phyloP scores from a whole-genome alignment of 208 protist species.

The Trypanosoma congolense region DNA sequence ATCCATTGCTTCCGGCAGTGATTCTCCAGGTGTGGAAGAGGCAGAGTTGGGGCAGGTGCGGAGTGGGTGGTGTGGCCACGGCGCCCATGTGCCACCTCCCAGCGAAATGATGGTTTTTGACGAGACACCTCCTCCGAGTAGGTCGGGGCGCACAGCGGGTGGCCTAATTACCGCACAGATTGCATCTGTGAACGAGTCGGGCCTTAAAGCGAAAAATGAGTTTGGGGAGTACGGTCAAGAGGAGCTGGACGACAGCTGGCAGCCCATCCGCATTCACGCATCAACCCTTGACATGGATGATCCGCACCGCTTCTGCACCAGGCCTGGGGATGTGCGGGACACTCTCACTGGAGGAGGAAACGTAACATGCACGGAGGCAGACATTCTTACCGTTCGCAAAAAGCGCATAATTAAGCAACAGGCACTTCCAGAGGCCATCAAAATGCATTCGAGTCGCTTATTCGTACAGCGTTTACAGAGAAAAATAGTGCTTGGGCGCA shows the following conservation, averaged over 20 bases:
- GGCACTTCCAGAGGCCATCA: conserved; percentile 29
- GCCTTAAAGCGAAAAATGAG: neutral
- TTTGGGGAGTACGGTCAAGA: neutral
- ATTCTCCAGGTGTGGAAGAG: too few relatives aligned
- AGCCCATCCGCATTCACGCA: conserved; percentile 33
- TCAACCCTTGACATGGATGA: conserved; percentile 28
- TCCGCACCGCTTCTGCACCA: conserved; percentile 29
- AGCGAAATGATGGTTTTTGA: too few relatives aligned
- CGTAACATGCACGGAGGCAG: conserved; percentile 13
- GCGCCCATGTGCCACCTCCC: too few relatives aligned
- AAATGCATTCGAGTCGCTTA: conserved; percentile 38
- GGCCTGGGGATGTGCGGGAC: conserved; percentile 20
- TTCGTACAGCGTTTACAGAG: conserved; percentile 21
- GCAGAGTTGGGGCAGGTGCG: too few relatives aligned
- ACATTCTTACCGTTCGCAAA: conserved; percentile 37
- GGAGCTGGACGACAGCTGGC: conserved; percentile 9
- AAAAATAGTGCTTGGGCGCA: neutral
- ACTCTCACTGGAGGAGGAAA: neutral
- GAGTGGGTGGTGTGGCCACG: too few relatives aligned
- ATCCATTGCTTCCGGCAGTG: too few relatives aligned
- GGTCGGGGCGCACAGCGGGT: neutral
- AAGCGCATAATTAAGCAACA: conserved; percentile 14
- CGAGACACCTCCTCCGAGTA: too few relatives aligned
- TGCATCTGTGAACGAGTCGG: neutral
- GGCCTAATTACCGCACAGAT: neutral